Evolutionary conservation across 768 basidiomycete genomes (phyloP), one percentile per base, ranked within the genome.

Genomic region (Mycena crocata): DNA sequence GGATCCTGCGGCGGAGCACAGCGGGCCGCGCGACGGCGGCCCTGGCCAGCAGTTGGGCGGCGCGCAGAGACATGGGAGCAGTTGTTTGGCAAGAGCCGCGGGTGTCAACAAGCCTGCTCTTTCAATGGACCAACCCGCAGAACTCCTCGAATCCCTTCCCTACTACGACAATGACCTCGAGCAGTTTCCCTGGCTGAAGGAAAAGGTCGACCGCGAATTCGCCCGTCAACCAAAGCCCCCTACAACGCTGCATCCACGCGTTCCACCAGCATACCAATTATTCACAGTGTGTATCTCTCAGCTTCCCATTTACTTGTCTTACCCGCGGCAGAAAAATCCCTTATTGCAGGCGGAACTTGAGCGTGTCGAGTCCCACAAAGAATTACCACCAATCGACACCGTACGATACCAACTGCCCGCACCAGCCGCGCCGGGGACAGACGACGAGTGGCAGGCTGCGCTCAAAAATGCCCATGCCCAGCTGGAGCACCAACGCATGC

Each of bases 81-180:
- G 23, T 10, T 57, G 55, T 57, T 64, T 64, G 62, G 51, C 40
- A 39, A 9, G 40, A 9, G 17, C 40, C 28, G 19, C 54, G 45
- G 9, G 2, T 2, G 17, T 39, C 40, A 50, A 61, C 49, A 61
- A 40, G 21, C 3, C 17, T 32, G 9, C 26, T 50, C 30, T 50
- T 32, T 24, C 19, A 19, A 55, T 55, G 61, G 62, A 39, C 10
- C 44, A 58, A 26, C 3, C 69, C 48, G 24, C 69, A 17, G 82
- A 83, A 62, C 82, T 91, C 39, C 88, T 95, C 71, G 95, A 98
- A 78, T 93, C 95, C 28, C 84, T 98, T 68, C 96, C 96, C 21
- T 98, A 98, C 81, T 95, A 94, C 74, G 96, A 98, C 82, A 93
- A 95, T 76, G 95, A 98, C 76, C 85, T 96, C 56, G 92, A 95